Conservation (phyloP, 306 rosid species). For the Vigna trinervia region DNA sequence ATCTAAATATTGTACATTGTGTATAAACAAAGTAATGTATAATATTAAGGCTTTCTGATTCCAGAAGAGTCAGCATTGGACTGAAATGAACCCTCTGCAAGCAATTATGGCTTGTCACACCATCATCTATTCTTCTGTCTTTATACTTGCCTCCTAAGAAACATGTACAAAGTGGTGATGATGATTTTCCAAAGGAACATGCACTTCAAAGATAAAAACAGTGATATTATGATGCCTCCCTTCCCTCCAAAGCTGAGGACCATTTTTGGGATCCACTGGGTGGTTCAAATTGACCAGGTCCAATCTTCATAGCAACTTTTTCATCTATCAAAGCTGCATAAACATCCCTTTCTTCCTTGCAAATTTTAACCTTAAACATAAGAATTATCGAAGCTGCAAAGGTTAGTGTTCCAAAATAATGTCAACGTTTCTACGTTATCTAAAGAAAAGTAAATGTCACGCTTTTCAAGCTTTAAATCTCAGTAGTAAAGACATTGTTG, state of each 20-base stretch:
- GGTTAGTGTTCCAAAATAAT: constrained; percentile 14
- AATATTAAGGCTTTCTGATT: constrained; percentile 38
- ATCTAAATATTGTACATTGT: constrained; percentile 2
- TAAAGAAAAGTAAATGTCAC: background rate
- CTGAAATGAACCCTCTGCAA: constrained; percentile 37
- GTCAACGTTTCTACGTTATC: background rate
- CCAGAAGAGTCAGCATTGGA: constrained; percentile 37
- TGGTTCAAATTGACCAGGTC: constrained; percentile 92
- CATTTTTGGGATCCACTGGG: constrained; percentile 65
- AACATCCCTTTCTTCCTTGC: constrained; percentile 86
- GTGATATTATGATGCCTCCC: constrained; percentile 54
- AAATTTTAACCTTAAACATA: constrained; percentile 65
- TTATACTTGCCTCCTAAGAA: background rate
- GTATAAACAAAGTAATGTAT: constrained; percentile 31
- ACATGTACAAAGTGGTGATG: constrained; percentile 19
- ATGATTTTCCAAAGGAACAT: constrained; percentile 28
- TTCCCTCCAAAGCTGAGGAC: constrained; percentile 70
- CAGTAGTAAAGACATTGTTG: background rate
- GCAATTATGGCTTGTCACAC: constrained; percentile 11
- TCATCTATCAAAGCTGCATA: constrained; percentile 82
- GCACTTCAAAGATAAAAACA: constrained; percentile 24
- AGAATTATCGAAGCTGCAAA: constrained; percentile 13
- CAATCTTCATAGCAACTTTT: constrained; percentile 84
- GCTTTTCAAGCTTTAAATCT: background rate
- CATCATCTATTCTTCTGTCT: constrained; percentile 11